Evolutionary conservation across 257 asterid species (phyloP), one percentile per base, ranked within the genome.

Genomic region (Solanum rostratum): DNA sequence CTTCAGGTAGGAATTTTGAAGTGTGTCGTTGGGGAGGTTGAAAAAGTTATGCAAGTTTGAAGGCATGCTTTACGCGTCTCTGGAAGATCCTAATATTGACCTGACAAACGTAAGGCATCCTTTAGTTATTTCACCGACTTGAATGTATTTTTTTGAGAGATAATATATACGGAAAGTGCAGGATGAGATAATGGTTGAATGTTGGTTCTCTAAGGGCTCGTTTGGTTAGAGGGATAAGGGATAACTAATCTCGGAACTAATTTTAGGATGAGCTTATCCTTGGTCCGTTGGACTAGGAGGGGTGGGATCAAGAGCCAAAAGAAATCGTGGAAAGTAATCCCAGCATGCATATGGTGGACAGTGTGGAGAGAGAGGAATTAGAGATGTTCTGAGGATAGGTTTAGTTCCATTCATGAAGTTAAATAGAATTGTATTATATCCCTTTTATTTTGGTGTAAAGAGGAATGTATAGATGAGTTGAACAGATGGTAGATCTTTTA

Each of bases 21-120:
- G 87, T 96, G 98, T 81, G 98, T 95, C 57, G 92, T 95, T 76
- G 98, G 94, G 91, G 98, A 95, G 91, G 98, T 95, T 87, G 98
- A 95, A 89, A 95, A 93, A 84, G 98, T 95, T 46, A 95, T 97
- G 94, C 96, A 87, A 84, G 90, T 97, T 97, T 92, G 94, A 95
- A 90, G 93, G 92, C 91, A 95, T 91, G 96, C 99, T 97, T 85
- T 93, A 93, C 90, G 94, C 92, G 88, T 87, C 98, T 92, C 92
- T 97, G 98, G 98, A 94, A 90, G 99, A 95, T 91, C 99, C 97
- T 45, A 88, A 90, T 85, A 88, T 95, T 87, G 99, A 97, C 88
- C 92, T 92, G 70, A 89, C 98, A 87, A 95, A 86, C 89, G 99
- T 97, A 90, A 92, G 93, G 16, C 82, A 76, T 9, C 43, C 63